Conservation (phyloP, 2,329 filamentous ascomycete species). For the Rutstroemia sydowiana region DNA sequence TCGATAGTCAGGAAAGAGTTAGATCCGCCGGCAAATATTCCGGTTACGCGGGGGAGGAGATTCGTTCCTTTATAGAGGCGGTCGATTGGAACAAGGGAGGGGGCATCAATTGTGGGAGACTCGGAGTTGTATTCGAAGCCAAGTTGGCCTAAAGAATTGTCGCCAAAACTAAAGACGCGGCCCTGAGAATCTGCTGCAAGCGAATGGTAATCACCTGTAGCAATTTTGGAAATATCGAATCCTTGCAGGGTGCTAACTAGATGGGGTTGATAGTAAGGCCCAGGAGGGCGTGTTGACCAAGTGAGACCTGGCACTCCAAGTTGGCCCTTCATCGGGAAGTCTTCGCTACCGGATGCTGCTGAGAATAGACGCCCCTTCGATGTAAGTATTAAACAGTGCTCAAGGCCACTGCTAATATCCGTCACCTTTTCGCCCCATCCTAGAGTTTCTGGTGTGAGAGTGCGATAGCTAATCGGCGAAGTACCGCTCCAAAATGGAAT, state of each 20-base stretch:
- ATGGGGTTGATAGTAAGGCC: slow-evolving; percentile 74
- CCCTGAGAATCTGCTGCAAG: slow-evolving; percentile 69
- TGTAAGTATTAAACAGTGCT: slow-evolving; percentile 82
- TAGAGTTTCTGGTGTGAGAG: slow-evolving; percentile 57
- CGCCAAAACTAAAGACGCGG: slow-evolving; percentile 78
- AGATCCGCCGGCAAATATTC: slow-evolving; percentile 74
- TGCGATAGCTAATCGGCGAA: slow-evolving; percentile 62
- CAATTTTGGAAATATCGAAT: slow-evolving; percentile 66
- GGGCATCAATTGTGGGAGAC: slow-evolving; percentile 56
- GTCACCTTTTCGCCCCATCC: slow-evolving; percentile 65
- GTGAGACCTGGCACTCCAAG: slow-evolving; percentile 77
- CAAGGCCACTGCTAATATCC: slow-evolving; percentile 68
- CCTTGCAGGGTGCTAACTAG: slow-evolving; percentile 67
- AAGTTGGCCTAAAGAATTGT: slow-evolving; percentile 86
- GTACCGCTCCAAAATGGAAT: slow-evolving; percentile 61
- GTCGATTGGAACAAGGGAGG: slow-evolving; percentile 62
- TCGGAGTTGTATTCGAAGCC: slow-evolving; percentile 66
- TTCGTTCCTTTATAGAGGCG: slow-evolving; percentile 64
- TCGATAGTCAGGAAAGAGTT: slow-evolving; percentile 88
- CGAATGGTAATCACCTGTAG: slow-evolving; percentile 81
- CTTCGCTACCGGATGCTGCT: slow-evolving; percentile 69
- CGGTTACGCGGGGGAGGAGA: slow-evolving; percentile 60
- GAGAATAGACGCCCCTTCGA: slow-evolving; percentile 81
- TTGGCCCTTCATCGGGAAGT: slow-evolving; percentile 77
- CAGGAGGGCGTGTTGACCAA: slow-evolving; percentile 69